Evolutionary conservation across 1,284 basidiomycete species (phyloP).

Genomic region (Macrocystidia cucumis): DNA sequence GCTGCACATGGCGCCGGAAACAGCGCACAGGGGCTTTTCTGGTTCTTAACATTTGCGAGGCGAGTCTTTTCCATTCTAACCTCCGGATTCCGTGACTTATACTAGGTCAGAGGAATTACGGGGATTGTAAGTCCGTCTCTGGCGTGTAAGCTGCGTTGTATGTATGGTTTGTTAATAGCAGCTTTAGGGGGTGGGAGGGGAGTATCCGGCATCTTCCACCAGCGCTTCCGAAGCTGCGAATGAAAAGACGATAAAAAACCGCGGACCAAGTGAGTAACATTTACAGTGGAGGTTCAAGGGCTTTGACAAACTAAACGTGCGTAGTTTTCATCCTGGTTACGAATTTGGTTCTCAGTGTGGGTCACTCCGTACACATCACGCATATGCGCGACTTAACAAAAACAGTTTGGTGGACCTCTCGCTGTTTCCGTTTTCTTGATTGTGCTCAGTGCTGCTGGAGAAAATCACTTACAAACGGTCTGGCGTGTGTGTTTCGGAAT

Average conservation of each 20-base stretch:
- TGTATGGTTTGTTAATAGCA: neutral
- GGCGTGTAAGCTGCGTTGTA: slow-evolving; percentile 1
- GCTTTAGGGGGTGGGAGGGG: slow-evolving; percentile 62
- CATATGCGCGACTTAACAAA: slow-evolving; percentile 2
- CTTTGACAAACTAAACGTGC: slow-evolving; percentile 6
- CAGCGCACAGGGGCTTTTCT: slow-evolving; percentile 57
- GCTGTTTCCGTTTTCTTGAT: slow-evolving; percentile 69
- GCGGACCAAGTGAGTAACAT: slow-evolving; percentile 45
- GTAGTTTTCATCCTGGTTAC: slow-evolving; percentile 69
- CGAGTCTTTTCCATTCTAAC: slow-evolving; percentile 6
- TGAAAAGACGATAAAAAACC: slow-evolving; percentile 51
- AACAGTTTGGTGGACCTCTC: slow-evolving; percentile 59
- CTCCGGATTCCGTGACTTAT: neutral
- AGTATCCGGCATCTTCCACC: slow-evolving; percentile 61
- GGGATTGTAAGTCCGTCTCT: slow-evolving; percentile 45
- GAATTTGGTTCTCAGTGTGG: slow-evolving; percentile 49
- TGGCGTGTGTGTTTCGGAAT: slow-evolving; percentile 77
- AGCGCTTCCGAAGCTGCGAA: slow-evolving; percentile 60
- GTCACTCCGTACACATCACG: slow-evolving; percentile 3
- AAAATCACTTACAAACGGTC: slow-evolving; percentile 57
- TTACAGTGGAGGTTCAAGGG: neutral
- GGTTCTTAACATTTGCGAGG: slow-evolving; percentile 70
- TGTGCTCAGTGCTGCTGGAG: slow-evolving; percentile 59
- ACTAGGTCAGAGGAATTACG: slow-evolving; percentile 46
- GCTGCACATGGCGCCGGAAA: slow-evolving; percentile 61